Conservation (phyloP, 306 rosid genomes). For the Psophocarpus tetragonolobus region DNA sequence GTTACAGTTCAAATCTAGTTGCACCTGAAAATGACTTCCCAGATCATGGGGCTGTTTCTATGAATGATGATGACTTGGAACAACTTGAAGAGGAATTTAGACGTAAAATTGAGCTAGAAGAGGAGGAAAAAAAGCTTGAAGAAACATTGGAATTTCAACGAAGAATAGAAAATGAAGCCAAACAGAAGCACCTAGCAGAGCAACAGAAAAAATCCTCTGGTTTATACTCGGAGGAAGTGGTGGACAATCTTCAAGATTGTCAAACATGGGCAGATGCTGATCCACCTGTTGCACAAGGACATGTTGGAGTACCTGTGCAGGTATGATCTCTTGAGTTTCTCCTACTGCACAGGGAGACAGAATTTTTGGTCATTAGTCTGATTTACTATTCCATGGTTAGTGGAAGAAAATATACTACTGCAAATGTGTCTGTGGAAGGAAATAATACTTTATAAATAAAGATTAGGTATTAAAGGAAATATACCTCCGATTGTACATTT, state of each 20-base stretch:
- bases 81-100: slow-evolving; percentile 78
- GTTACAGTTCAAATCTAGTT: slow-evolving; percentile 64
- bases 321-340: slow-evolving; percentile 42
- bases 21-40: slow-evolving; percentile 54
- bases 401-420: not conserved
- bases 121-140: slow-evolving; percentile 90
- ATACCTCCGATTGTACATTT: slow-evolving; percentile 32
- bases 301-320: slow-evolving; percentile 45
- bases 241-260: slow-evolving; percentile 45
- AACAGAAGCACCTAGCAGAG: slow-evolving; percentile 90
- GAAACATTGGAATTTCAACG: slow-evolving; percentile 92
- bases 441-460: slow-evolving; percentile 12
- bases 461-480: slow-evolving; percentile 28
- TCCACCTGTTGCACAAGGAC: slow-evolving; percentile 43
- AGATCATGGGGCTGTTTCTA: slow-evolving; percentile 57
- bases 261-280: slow-evolving; percentile 38
- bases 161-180: slow-evolving; percentile 88
- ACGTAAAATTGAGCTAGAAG: slow-evolving; percentile 80
- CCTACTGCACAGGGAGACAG: not conserved
- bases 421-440: slow-evolving; percentile 13
- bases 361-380: slow-evolving; percentile 21
- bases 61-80: slow-evolving; percentile 56
- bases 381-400: slow-evolving; percentile 31
- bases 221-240: slow-evolving; percentile 44
- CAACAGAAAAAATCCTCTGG: slow-evolving; percentile 70